A percentile compares a stretch with the other conserved stretches of the same genome.
Conservation (phyloP, 257 asterid species). For the Rhazya stricta region DNA sequence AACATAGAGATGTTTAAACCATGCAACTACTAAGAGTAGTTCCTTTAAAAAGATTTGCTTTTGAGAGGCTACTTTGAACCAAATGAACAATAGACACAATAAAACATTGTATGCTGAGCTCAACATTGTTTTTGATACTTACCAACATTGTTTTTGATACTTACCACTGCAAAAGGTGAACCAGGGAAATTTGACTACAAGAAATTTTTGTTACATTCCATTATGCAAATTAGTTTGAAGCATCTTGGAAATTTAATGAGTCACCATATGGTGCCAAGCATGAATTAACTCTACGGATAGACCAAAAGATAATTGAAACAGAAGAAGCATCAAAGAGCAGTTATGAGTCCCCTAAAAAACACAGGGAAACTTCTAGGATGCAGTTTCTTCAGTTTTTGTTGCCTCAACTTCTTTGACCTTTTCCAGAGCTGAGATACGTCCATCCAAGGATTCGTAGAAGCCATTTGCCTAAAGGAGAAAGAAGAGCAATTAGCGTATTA, state of each 20-base stretch:
- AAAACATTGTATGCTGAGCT: background rate
- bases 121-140: background rate
- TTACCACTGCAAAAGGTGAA: background rate
- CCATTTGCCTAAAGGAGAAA: conserved; percentile 38
- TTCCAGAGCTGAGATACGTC: conserved; percentile 61
- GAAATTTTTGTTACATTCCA: background rate
- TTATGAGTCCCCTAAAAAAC: conserved; percentile 9
- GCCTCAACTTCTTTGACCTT: conserved; percentile 51
- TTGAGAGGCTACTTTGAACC: background rate
- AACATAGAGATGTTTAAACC: background rate
- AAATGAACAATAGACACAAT: background rate
- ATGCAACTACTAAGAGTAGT: background rate
- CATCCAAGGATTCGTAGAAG: conserved; percentile 55
- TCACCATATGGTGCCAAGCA: background rate
- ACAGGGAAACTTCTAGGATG: conserved; percentile 36
- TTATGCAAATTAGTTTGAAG: background rate
- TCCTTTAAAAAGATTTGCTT: background rate
- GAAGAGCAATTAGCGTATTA: conserved; percentile 2
- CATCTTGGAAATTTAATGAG: background rate
- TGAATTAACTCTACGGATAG: background rate
- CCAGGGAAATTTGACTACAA: background rate
- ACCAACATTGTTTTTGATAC: background rate
- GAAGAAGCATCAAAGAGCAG: background rate
- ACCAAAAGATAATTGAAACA: background rate
- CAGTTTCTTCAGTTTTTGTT: conserved; percentile 50